Conservation (phyloP, 2,329 filamentous ascomycete species). For the Colletotrichum musae region DNA sequence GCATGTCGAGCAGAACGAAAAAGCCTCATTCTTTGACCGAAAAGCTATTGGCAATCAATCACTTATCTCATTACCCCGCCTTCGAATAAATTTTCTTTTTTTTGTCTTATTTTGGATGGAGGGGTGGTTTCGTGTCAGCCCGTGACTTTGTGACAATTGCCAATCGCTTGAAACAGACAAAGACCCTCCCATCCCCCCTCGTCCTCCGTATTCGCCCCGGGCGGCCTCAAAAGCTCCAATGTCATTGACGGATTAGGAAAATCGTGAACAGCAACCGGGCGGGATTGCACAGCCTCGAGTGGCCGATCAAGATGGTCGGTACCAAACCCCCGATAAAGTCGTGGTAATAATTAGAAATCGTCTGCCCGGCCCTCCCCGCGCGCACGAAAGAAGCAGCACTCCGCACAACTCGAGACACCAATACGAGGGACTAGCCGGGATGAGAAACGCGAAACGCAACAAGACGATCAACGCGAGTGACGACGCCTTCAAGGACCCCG, state of each 20-base stretch:
- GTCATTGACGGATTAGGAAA: not conserved
- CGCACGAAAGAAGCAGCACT: slow-evolving; percentile 3
- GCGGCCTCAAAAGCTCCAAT: not conserved
- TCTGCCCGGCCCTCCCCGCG: not conserved
- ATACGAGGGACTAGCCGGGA: slow-evolving; percentile 17
- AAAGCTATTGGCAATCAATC: not conserved
- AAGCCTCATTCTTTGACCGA: not conserved
- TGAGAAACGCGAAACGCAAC: slow-evolving; percentile 31
- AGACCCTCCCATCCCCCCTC: not conserved
- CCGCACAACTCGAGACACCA: slow-evolving; percentile 21
- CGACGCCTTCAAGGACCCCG: slow-evolving; percentile 12
- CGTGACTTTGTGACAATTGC: slow-evolving; percentile 30
- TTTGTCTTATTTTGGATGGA: slow-evolving; percentile 9
- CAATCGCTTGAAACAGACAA: slow-evolving; percentile 8
- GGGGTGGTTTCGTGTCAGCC: slow-evolving; percentile 30
- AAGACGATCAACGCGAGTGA: slow-evolving; percentile 15
- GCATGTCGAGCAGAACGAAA: slow-evolving; percentile 26
- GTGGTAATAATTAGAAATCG: slow-evolving; percentile 11
- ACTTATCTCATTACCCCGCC: slow-evolving; percentile 25
- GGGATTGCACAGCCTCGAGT: not conserved
- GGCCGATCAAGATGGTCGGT: slow-evolving; percentile 13
- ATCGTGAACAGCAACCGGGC: not conserved
- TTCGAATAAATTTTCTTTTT: not conserved
- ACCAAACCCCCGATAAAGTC: not conserved
- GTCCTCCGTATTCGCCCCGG: not conserved